Conservation (phyloP, 192 early-diverging fungal genomes). For the Phlyctochytrium bullatum region DNA sequence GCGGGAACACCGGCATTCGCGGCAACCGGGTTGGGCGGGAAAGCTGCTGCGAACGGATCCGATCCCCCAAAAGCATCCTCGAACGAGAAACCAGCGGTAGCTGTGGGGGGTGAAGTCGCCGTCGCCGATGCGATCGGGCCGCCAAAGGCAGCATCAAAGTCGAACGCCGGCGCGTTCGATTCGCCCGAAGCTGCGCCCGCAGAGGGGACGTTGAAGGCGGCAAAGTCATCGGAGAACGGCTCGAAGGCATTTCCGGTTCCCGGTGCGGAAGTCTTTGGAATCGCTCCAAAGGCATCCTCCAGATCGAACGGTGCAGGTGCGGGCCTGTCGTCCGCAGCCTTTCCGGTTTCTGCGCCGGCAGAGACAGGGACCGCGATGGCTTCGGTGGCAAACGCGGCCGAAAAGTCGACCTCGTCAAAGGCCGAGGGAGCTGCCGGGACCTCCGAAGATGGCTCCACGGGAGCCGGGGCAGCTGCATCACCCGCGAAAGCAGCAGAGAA, state of each 20-base stretch:
- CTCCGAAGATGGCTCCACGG: not conserved
- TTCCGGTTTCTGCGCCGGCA: no score
- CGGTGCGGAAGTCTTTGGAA: not conserved
- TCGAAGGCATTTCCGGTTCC: no score
- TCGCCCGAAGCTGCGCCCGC: not conserved
- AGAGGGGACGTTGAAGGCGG: not conserved
- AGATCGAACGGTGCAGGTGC: no score
- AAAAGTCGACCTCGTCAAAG: conserved; percentile 2
- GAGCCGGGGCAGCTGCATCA: not conserved
- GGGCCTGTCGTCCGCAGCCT: no score
- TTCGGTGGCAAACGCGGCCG: not conserved
- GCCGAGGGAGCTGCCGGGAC: not conserved
- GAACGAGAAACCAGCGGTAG: not conserved
- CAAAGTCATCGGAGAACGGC: not conserved
- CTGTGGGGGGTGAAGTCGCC: no score
- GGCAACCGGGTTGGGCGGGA: no score
- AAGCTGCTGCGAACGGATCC: not conserved
- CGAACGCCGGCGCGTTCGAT: not conserved
- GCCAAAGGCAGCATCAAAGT: not conserved
- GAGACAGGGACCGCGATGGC: not conserved
- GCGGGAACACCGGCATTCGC: no score
- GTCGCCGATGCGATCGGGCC: not conserved
- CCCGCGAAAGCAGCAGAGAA: not conserved
- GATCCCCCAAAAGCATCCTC: not conserved
- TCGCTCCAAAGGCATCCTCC: no score